Conservation (phyloP, 2,329 filamentous ascomycete genomes). For the Ophiocordyceps camponoti-saundersi region DNA sequence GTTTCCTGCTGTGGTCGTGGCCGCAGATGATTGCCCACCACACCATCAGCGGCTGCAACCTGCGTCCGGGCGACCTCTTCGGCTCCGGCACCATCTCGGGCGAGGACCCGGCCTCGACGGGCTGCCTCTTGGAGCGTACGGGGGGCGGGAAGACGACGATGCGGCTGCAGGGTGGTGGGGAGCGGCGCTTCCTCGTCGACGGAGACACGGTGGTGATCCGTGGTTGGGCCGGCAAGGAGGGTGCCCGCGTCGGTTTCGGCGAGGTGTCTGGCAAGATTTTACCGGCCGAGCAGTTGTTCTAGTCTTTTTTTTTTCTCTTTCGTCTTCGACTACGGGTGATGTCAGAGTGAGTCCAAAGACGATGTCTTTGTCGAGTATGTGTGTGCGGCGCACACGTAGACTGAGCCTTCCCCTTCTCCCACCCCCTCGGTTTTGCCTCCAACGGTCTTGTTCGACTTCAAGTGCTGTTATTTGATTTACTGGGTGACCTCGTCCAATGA, state of each 20-base stretch:
- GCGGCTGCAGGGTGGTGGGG: conserved; percentile 43
- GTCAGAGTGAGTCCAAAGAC: not conserved
- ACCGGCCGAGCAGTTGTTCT: conserved; percentile 14
- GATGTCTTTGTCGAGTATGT: not conserved
- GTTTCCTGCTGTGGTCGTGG: conserved; percentile 57
- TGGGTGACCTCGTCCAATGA: not conserved
- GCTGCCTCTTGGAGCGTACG: conserved; percentile 57
- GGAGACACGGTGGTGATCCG: conserved; percentile 52
- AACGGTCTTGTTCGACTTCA: no score
- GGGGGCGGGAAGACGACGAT: conserved; percentile 50
- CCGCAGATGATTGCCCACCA: conserved; percentile 75
- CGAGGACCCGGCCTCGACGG: conserved; percentile 42
- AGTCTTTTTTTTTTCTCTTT: not conserved
- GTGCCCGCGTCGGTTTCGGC: conserved; percentile 59
- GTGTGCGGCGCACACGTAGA: not conserved
- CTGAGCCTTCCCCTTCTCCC: not conserved
- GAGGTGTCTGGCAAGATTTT: conserved; percentile 48
- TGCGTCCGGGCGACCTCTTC: conserved; percentile 58
- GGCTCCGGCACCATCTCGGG: conserved; percentile 65
- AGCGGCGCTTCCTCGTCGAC: conserved; percentile 56
- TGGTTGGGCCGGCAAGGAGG: conserved; percentile 48
- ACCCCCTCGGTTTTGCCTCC: no score
- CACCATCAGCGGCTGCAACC: conserved; percentile 57
- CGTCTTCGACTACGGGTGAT: not conserved
- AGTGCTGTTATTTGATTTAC: no score